Base-by-base conservation (phyloP, 129 eudicot species). In the Mikania micrantha region DNA sequence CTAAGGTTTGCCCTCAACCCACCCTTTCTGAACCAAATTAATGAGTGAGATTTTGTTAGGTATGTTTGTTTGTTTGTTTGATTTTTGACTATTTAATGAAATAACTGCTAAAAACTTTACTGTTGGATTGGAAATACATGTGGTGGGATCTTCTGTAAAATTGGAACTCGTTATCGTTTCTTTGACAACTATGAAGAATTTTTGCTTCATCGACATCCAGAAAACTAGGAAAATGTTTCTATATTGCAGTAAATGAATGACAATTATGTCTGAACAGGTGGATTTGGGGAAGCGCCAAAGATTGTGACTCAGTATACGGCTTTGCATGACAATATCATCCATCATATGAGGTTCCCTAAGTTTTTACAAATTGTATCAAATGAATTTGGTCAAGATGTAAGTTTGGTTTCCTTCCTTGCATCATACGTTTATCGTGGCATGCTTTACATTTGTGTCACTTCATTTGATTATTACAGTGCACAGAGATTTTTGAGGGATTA, bases 301-400 rank as follows among this genome's bases (percentile, higher is more conserved):
- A 80, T 84, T 44, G 13, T 74, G 36, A 94, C 95, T 15, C 85
- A 89, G 48, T 94, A 89, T 79, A 85, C 87, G 95, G 88, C 83
- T 3, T 64, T 94, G 69, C 89, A 85, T 52, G 80, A 83, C 78
- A 89, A 94, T 58, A 78, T 90, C 12, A 83, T 90, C 45, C 95
- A 90, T 67, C 88, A 82, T 60, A 75, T 87, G 90, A 84, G 99
- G 75, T 88, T 90, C 66, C 84, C 95, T 2, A 94, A 94, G 81
- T 87, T 94, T 76, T 54, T 85, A 74, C 75, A 73, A 12, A 77
- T 87, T 40, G 93, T 85, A 12, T 79, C 88, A 0, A 78, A 79
- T 25, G 97, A 89, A 62, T 80, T 83, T 41, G 93, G 90, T 44
- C 67, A 77, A 81, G 95, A 87, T 24, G 99, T 94, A 62, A 75